Evolutionary conservation across 2,329 filamentous ascomycete species (phyloP), one percentile per base, ranked within the genome.

Genomic region (Ophiosphaerella herpotricha): DNA sequence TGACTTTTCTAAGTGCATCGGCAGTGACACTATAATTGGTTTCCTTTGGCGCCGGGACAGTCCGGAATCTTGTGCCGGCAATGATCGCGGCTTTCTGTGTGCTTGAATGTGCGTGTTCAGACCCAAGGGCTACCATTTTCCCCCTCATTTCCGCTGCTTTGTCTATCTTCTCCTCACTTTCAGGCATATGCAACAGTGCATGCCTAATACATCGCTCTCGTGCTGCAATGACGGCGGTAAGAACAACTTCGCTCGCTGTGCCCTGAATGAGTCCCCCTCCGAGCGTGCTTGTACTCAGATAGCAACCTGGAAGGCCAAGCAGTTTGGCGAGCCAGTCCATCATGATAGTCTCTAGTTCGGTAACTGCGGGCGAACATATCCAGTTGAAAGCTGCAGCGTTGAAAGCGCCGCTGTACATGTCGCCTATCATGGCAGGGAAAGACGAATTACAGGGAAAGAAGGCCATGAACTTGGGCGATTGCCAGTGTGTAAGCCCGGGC

Each of bases 381-480:
- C 93, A 97, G 75, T 97, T 97, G 80, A 97, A 97, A 34, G 91
- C 91, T 1, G 93, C 91, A 13, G 90, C 90, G 11, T 86, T 94
- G 75, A 97, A 92, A 6, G 91, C 88, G 5, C 90, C 87, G 37
- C 86, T 90, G 79, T 96, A 97, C 78, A 97, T 86, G 75, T 97
- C 93, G 16, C 91, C 93, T 9, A 97, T 82, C 72, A 96, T 93
- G 24, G 86, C 84, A 0, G 93, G 91, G 69, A 88, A 97, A 32
- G 88, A 90, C 45, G 87, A 86, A 21, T 85, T 86, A 42, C 90
- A 90, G 1, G 93, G 89, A 75, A 94, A 97, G 80, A 95, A 97
- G 38, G 93, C 93, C 84, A 97, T 90, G 80, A 96, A 97, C 68
- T 93, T 91, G 29, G 70, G 93, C 2, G 87, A 90, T 71, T 96